A percentile compares a stretch with the other conserved stretches of the same genome.
phyloP scores from a whole-genome alignment of 1,139 yeast genomes.

The Kurtzmaniella quercitrusa region DNA sequence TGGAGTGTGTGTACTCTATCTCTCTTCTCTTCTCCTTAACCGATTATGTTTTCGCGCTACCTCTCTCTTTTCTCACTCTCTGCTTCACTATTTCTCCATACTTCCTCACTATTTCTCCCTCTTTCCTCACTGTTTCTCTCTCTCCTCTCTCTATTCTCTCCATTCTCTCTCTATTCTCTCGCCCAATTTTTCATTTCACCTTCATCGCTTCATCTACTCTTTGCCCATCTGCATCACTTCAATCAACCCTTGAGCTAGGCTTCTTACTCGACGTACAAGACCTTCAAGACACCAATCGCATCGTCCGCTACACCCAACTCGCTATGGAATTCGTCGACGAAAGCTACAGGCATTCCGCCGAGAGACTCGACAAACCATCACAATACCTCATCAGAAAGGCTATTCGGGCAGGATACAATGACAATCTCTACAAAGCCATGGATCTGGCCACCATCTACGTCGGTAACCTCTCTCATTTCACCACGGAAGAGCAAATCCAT shows the following conservation, averaged over 20 bases:
- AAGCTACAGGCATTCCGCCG: conserved; percentile 48
- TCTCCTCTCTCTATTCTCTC: neutral
- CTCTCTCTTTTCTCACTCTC: conserved; percentile 11
- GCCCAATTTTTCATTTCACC: neutral
- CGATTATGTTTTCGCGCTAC: too few relatives aligned
- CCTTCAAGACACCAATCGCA: too few relatives aligned
- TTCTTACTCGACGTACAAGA: too few relatives aligned
- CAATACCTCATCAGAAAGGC: conserved; percentile 74
- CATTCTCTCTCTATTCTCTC: conserved; percentile 22
- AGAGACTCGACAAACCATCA: conserved; percentile 75
- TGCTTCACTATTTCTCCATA: conserved; percentile 16
- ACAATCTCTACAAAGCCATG: conserved; percentile 60
- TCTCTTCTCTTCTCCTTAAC: too few relatives aligned
- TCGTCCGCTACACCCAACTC: too few relatives aligned
- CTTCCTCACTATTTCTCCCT: conserved; percentile 15
- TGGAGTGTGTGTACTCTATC: too few relatives aligned
- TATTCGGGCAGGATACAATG: conserved; percentile 46
- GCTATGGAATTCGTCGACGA: conserved; percentile 54
- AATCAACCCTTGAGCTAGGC: too few relatives aligned
- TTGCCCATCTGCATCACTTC: too few relatives aligned
- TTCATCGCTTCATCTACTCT: too few relatives aligned
- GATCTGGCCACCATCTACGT: conserved; percentile 76
- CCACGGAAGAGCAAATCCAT: conserved; percentile 89
- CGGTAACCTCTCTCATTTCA: conserved; percentile 78
- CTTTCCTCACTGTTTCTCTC: neutral